phyloP scores from a whole-genome alignment of 192 early-diverging fungal species.

The Chytriomyces sp. region DNA sequence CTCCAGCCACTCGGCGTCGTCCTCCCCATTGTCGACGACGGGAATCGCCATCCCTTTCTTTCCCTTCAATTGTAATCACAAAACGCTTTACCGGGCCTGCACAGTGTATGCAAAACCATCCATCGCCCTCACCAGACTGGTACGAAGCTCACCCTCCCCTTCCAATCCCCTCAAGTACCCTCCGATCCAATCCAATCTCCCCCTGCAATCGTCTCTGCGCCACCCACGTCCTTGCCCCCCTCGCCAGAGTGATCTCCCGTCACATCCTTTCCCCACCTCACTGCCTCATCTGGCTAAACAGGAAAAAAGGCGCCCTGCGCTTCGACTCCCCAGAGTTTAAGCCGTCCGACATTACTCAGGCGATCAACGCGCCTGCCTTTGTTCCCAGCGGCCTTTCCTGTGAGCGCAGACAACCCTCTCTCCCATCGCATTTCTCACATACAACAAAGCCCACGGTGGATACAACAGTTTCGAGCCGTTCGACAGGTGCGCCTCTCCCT shows the following conservation, averaged over 20 bases:
- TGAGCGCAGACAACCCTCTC: constrained; percentile 1
- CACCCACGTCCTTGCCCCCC: no score
- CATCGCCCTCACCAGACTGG: no score
- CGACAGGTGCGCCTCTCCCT: background rate
- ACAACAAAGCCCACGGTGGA: constrained; percentile 11
- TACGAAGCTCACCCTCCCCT: no score
- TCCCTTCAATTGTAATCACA: no score
- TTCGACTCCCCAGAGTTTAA: constrained; percentile 73
- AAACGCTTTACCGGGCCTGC: no score
- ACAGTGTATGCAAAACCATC: no score
- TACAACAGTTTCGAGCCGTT: background rate
- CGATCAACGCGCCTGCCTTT: constrained; percentile 56
- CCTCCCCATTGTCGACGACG: no score
- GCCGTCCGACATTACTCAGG: constrained; percentile 31
- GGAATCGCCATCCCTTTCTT: no score
- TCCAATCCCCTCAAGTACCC: no score
- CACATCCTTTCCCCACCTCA: background rate
- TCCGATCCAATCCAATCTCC: no score
- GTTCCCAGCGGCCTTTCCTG: constrained; percentile 47
- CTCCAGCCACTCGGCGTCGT: background rate
- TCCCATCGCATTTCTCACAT: background rate
- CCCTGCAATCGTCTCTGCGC: no score
- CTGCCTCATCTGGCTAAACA: constrained; percentile 12
- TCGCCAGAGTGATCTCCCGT: no score
- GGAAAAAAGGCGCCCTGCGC: constrained; percentile 59